Evolutionary conservation across 331 rosid genomes (phyloP).

Genomic region (Quercus tomentella): DNA sequence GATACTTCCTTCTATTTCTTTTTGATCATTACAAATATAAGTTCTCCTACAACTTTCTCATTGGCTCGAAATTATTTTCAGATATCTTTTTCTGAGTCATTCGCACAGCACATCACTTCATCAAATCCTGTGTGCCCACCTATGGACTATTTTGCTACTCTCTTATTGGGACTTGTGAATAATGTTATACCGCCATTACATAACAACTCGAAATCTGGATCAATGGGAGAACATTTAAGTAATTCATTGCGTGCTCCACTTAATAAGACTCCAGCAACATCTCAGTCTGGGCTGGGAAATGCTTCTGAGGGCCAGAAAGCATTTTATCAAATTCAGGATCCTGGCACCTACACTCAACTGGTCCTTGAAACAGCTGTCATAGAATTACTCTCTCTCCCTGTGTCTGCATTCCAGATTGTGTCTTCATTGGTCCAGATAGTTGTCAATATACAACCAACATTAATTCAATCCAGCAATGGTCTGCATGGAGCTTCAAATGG

Average conservation of each 20-base stretch:
- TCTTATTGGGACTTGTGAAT: conserved; percentile 89
- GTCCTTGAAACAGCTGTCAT: conserved; percentile 95
- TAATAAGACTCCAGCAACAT: conserved; percentile 60
- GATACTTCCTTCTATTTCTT: conserved; percentile 6
- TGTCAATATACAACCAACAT: conserved; percentile 86
- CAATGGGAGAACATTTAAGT: conserved; percentile 47
- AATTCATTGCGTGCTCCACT: conserved; percentile 55
- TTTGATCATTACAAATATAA: neutral
- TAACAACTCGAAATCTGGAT: conserved; percentile 72
- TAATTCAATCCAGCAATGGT: conserved; percentile 83
- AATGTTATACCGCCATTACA: conserved; percentile 92
- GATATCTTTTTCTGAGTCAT: conserved; percentile 92
- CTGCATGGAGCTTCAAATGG: conserved; percentile 72
- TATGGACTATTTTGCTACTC: conserved; percentile 83
- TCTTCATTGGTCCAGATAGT: conserved; percentile 88
- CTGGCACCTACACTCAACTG: conserved; percentile 91
- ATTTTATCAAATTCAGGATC: conserved; percentile 97
- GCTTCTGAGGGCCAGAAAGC: conserved; percentile 80
- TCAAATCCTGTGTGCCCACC: conserved; percentile 89
- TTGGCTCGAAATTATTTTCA: conserved; percentile 42
- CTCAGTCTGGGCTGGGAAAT: conserved; percentile 73
- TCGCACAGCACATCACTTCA: conserved; percentile 74
- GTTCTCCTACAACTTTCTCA: conserved; percentile 13
- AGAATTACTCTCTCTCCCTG: conserved; percentile 94
- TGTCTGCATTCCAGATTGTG: conserved; percentile 79